These are phyloP conservation scores for Talaromyces sp. DNA, from an alignment of 2,329 filamentous ascomycete species.

Conservation along the genomic window DNA sequence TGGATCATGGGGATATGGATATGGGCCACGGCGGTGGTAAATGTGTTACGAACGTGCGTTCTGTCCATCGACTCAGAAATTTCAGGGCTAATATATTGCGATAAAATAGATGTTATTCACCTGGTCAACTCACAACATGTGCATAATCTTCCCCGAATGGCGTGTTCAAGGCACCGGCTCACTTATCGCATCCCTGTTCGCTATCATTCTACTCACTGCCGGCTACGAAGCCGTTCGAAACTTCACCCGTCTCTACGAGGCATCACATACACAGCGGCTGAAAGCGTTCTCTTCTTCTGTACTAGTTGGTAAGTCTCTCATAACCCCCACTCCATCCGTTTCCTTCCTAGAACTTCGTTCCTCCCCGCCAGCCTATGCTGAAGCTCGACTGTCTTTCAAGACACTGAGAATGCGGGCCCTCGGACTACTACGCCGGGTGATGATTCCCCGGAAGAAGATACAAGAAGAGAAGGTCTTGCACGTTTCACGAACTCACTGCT, in stretches of 20 bases:
- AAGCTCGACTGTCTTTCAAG: constrained; percentile 27
- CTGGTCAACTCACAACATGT: constrained; percentile 88
- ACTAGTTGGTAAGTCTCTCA: constrained; percentile 29
- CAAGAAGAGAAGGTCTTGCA: constrained; percentile 15
- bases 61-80: background rate
- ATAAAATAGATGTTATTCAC: constrained; percentile 98
- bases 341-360: background rate
- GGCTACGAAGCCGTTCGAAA: constrained; percentile 88
- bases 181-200: constrained; percentile 75
- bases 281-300: constrained; percentile 40
- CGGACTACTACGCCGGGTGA: background rate
- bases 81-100: background rate
- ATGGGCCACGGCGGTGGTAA: constrained; percentile 44
- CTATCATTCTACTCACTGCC: constrained; percentile 76
- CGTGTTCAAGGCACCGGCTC: constrained; percentile 69
- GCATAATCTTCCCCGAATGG: constrained; percentile 93
- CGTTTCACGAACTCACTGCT: constrained; percentile 62
- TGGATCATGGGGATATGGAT: constrained; percentile 49
- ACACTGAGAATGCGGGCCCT: constrained; percentile 31
- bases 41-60: constrained; percentile 85
- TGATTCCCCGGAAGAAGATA: constrained; percentile 1
- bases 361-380: constrained; percentile 14
- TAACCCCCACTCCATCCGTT: background rate
- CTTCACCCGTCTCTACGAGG: constrained; percentile 70
- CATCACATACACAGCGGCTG: constrained; percentile 45